A percentile compares a stretch with the other conserved stretches of the same genome.
Conservation (phyloP, 2,329 filamentous ascomycete genomes). For the Stromatinia cepivora region DNA sequence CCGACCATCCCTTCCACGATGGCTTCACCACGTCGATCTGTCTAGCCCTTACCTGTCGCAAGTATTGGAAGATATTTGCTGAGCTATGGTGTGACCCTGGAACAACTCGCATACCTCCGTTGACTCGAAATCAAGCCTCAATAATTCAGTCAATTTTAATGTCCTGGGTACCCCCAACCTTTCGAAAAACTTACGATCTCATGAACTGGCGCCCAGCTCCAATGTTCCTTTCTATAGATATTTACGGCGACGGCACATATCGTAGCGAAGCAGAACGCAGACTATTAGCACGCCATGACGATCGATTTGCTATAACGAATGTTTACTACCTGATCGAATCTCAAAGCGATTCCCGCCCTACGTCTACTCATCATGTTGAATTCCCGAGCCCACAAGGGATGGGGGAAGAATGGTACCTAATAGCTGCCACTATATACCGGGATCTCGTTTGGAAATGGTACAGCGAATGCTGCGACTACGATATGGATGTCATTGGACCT, state of each 20-base stretch:
- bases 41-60: background rate
- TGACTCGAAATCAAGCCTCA: background rate
- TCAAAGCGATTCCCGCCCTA: too few species aligned
- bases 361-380: too few species aligned
- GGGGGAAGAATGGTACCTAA: too few species aligned
- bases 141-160: background rate
- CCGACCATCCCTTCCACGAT: background rate
- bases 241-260: background rate
- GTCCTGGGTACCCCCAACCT: background rate
- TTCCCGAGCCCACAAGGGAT: too few species aligned
- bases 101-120: background rate
- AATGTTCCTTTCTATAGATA: background rate
- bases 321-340: background rate
- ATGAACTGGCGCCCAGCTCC: background rate
- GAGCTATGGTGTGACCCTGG: background rate
- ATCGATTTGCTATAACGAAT: background rate
- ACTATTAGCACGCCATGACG: background rate
- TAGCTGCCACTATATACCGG: too few species aligned
- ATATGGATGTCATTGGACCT: background rate
- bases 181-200: background rate
- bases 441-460: too few species aligned
- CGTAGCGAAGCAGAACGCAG: background rate
- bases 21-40: background rate
- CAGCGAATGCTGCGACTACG: background rate
- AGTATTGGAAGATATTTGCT: background rate